Evolutionary conservation across 1,284 basidiomycete species (phyloP), one percentile per base, ranked within the genome.

Genomic region (Rhodotorula sp.): DNA sequence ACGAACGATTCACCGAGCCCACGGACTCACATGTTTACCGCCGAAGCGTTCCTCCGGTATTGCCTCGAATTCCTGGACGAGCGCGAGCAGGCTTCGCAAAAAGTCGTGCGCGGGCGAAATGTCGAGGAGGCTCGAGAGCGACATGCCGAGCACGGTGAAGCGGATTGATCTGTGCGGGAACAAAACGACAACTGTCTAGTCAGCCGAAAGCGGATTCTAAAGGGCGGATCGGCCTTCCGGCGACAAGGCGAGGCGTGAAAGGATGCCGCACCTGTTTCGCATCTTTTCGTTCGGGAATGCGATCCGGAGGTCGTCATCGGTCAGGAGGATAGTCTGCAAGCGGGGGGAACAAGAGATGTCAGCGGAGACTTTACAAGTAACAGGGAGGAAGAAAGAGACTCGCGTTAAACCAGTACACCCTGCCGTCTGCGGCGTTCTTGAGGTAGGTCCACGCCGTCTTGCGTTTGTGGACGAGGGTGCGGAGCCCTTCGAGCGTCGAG

Each of bases 401-500:
- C 47, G 74, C 74, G 48, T 92, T 90, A 79, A 93, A 92, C 91
- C 91, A 93, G 80, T 92, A 78, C 46, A 78, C 74, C 76, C 79
- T 91, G 87, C 92, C 92, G 82, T 92, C 89, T 76, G 92, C 89
- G 29, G 91, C 89, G 78, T 88, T 90, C 73, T 90, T 87, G 79
- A 93, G 84, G 80, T 93, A 93, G 0, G 89, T 91, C 78, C 93
- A 83, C 8, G 91, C 91, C 78, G 91, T 86, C 72, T 93, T 89
- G 70, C 91, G 84, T 84, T 92, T 93, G 83, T 90, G 88, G 15
- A 92, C 86, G 63, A 91, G 82, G 78, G 91, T 88, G 48, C 77
- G 59, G 64, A 91, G 83, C 26, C 56, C 46, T 23, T 79, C 78
- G 21, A 77, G 67, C n/a, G 77, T 73, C 8, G 58, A 56, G 15